Evolutionary conservation across 163 green algal species (phyloP), one percentile per base, ranked within the genome.

Genomic region (Dunaliella salina): DNA sequence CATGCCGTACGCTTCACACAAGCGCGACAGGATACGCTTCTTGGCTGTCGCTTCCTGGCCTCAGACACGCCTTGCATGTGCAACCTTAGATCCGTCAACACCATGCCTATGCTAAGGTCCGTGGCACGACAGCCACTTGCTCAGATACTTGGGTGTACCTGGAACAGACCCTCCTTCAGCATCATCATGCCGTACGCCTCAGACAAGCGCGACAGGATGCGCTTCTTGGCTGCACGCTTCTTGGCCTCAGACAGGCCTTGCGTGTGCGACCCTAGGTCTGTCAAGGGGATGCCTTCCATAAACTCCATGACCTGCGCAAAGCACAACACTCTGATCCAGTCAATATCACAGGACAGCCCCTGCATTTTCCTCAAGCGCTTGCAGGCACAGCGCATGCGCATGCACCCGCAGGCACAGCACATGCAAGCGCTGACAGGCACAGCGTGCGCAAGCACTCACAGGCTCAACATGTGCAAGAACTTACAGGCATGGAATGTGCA

Each of bases 141-240:
- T 50, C 40, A 50, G 4, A 50, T 50, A 3, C 40, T 33, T 33
- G 72, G n/a, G 1, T 50, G 40, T 34, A 87, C 87, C 90, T 97
- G 94, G 87, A 98, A 98, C 12, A 97, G 91, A 0, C 95, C 95
- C 83, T 95, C 90, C 32, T 93, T 88, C 75, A 98, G 90, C 82
- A 98, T 95, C 96, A 98, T 98, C 45, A 91, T 91, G 26, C 96
- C 96, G 87, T 98, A 98, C 0, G 95, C 96, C 90, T 98, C 94
- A 0, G 90, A 94, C 80, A 98, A 90, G 88, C 88, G 40, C 1
- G 22, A 88, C 34, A 92, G 89, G 34, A 92, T 92, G 29, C 78
- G 86, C 69, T 84, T 63, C 81, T 94, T 92, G 71, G 87, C 91
- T 34, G 69, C 26, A n/a, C 88, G 83, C 72, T 91, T 82, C 82